Evolutionary conservation across 495 filamentous ascomycete species (phyloP).

Genomic region (Lasiosphaeria hispida): DNA sequence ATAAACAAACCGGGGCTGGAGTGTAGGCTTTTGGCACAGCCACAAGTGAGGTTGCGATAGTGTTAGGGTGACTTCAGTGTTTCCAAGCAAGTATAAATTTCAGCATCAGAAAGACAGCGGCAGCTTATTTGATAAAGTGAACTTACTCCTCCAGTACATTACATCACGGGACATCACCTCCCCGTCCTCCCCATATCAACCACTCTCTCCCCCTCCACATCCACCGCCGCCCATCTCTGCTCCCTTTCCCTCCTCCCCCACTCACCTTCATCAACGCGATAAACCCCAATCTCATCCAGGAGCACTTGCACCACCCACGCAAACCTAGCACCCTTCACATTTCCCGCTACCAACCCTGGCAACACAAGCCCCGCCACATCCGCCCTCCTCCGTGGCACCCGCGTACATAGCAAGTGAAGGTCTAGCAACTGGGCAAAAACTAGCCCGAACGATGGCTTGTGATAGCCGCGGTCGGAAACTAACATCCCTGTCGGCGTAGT

Average conservation of each 20-base stretch:
- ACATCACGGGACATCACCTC: too few species aligned
- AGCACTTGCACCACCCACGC: slow-evolving; percentile 46
- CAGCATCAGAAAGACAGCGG: too few species aligned
- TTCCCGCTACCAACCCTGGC: neutral
- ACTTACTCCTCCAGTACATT: too few species aligned
- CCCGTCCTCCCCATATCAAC: slow-evolving; percentile 5
- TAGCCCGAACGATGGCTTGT: slow-evolving; percentile 42
- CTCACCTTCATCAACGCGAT: slow-evolving; percentile 11
- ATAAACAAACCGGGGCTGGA: too few species aligned
- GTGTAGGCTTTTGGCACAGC: too few species aligned
- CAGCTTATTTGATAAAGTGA: too few species aligned
- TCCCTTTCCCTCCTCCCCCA: slow-evolving; percentile 32
- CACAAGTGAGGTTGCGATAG: too few species aligned
- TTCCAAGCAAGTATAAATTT: too few species aligned
- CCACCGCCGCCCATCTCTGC: slow-evolving; percentile 44
- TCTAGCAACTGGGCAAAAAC: slow-evolving; percentile 45
- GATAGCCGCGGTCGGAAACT: slow-evolving; percentile 2
- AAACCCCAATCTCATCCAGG: slow-evolving; percentile 41
- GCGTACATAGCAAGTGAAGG: slow-evolving; percentile 43
- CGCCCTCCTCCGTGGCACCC: slow-evolving; percentile 28
- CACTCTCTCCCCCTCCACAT: slow-evolving; percentile 28
- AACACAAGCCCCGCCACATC: slow-evolving; percentile 20
- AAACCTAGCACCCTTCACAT: slow-evolving; percentile 8
- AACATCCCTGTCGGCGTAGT: neutral
- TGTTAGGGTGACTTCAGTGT: too few species aligned